These are phyloP conservation scores for Russula sp. DNA, from an alignment of 768 basidiomycete genomes.

Conservation along the genomic window DNA sequence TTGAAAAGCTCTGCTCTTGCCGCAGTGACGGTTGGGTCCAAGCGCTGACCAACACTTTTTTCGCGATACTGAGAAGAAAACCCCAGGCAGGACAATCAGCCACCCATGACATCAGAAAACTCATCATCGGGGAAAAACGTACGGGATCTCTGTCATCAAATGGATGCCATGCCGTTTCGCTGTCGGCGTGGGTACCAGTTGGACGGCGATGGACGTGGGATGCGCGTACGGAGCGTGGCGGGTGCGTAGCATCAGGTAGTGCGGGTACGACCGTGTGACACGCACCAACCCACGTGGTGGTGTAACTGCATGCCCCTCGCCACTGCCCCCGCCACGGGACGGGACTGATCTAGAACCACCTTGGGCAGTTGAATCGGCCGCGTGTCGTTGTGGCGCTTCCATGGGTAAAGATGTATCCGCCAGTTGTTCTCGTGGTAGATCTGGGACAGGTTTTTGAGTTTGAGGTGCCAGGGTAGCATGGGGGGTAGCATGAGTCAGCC, in stretches of 20 bases:
- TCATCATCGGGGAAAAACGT: neutral
- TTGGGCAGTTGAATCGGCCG: neutral
- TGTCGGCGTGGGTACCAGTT: neutral
- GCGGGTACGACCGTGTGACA: conserved; percentile 2
- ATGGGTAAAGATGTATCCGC: no score
- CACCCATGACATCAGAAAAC: neutral
- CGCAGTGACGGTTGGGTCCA: conserved; percentile 4
- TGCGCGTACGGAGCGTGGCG: neutral
- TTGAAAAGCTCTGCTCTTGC: neutral
- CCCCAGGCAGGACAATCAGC: neutral
- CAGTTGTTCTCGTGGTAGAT: no score
- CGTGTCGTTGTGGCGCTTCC: neutral
- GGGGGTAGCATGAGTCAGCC: neutral
- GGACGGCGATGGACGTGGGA: neutral
- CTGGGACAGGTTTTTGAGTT: neutral
- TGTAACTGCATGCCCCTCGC: neutral
- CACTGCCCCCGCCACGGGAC: neutral
- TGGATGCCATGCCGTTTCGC: neutral
- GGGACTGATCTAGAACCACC: neutral
- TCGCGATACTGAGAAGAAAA: neutral
- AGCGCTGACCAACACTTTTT: conserved; percentile 2
- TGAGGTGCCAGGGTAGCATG: neutral
- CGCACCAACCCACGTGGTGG: conserved; percentile 7
- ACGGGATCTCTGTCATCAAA: neutral
- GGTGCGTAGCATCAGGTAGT: neutral